Evolutionary conservation across 441 rosid species (phyloP), one percentile per base, ranked within the genome.

Genomic region (Breynia disticha): DNA sequence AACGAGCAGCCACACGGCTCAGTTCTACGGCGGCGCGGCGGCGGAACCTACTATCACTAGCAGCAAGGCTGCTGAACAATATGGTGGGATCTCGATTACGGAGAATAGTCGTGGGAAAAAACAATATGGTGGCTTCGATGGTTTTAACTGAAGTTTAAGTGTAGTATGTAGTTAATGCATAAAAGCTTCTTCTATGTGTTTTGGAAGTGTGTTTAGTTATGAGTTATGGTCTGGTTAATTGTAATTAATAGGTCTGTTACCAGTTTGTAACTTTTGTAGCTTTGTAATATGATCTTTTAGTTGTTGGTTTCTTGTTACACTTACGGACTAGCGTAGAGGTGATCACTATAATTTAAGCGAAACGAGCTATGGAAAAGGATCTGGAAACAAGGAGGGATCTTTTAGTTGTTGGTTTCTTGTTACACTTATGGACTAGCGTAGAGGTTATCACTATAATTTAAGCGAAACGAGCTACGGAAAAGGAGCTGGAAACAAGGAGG

Each of bases 1-100:
- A 18, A 5, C n/a, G n/a, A 48, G 52, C 32, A 54, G 19, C 28
- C 59, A 59, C 50, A 35, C 43, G 21, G 28, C 52, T 38, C 60
- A 50, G 2, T 20, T 9, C 16, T 14, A 6, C 15, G 21, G 24
- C 5, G 41, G 51, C 19, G 7, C 10, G 4, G 9, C 11, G 5
- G 32, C 11, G 16, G 28, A 16, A 11, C 38, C 20, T 10, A 46
- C 19, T 14, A 42, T 59, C 0, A 60, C 17, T 2, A 46, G 61
- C 22, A 46, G 38, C 3, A n/a, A 64, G 49, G 63, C 68, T 10
- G 63, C 54, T 46, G 19, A 41, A 39, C 6, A 16, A 0, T 59
- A 28, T 18, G 44, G 61, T 45, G 64, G 64, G 11, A 16, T 16
- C 6, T 16, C 17, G 32, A 16, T 59, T 44, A 48, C 44, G 12